These are phyloP conservation scores for Sphaerostilbella broomeana DNA, from an alignment of 2,329 filamentous ascomycete genomes.

Conservation along the genomic window DNA sequence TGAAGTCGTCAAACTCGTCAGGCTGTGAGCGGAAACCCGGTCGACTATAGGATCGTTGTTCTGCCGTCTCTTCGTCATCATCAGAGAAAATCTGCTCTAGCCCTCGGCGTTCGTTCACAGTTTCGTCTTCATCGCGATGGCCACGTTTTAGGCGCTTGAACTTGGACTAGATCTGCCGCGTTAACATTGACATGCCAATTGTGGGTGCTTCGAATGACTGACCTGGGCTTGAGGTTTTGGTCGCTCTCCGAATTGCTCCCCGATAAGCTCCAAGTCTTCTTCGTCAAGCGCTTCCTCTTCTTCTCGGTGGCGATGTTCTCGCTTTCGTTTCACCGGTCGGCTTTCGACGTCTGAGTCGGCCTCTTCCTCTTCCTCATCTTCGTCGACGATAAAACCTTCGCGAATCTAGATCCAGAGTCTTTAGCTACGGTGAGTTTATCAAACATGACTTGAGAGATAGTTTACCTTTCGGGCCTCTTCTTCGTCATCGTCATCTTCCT, in stretches of 20 bases:
- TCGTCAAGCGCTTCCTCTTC: conserved; percentile 88
- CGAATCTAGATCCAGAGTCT: too few species aligned
- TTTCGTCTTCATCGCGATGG: conserved; percentile 66
- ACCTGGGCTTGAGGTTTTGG: conserved; percentile 64
- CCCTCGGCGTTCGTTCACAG: conserved; percentile 58
- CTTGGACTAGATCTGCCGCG: conserved; percentile 56
- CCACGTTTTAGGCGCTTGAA: conserved; percentile 96
- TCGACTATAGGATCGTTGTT: conserved; percentile 46
- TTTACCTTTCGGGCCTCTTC: conserved; percentile 72
- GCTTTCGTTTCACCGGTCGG: conserved; percentile 62
- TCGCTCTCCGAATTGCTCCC: conserved; percentile 62
- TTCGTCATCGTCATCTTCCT: conserved; percentile 86
- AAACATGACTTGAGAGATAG: too few species aligned
- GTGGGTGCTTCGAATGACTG: too few species aligned
- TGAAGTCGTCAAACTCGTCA: conserved; percentile 91
- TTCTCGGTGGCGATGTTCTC: conserved; percentile 67
- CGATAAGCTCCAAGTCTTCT: conserved; percentile 92
- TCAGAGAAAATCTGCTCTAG: conserved; percentile 93
- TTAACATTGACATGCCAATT: conserved; percentile 16
- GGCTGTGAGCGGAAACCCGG: conserved; percentile 52
- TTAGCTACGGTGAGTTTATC: too few species aligned
- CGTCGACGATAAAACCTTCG: conserved; percentile 93
- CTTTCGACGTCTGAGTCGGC: conserved; percentile 49
- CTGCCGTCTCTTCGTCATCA: conserved; percentile 71
- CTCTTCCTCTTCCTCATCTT: conserved; percentile 71